Evolutionary conservation across 257 asterid species (phyloP).

Genomic region (Penstemon eatonii): DNA sequence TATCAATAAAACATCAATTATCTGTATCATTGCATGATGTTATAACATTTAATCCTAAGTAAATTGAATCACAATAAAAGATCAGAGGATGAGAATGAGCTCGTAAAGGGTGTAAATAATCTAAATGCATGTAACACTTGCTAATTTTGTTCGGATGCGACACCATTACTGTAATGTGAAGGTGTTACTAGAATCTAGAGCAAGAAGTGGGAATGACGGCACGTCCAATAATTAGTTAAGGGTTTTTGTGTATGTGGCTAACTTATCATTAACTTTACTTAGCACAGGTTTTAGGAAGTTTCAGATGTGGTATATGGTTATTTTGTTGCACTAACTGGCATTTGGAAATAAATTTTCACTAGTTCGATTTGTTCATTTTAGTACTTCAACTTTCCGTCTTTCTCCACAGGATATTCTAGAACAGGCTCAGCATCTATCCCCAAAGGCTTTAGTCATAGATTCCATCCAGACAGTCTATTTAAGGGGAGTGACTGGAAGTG

Average conservation of each 20-base stretch:
- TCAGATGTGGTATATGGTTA: conserved; percentile 1
- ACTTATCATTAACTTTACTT: conserved; percentile 14
- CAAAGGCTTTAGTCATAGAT: conserved; percentile 71
- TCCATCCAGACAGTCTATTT: conserved; percentile 95
- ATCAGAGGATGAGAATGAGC: conserved; percentile 6
- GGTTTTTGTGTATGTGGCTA: background rate
- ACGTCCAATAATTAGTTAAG: background rate
- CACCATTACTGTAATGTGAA: background rate
- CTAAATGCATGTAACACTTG: background rate
- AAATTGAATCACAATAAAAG: background rate
- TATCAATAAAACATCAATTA: background rate
- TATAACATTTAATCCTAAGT: background rate
- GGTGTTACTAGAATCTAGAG: background rate
- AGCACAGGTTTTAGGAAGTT: conserved; percentile 20
- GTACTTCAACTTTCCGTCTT: conserved; percentile 17
- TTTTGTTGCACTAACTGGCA: background rate
- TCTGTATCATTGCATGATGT: background rate
- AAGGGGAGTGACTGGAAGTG: conserved; percentile 77
- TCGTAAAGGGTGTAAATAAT: background rate
- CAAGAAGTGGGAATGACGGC: background rate
- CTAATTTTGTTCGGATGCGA: background rate
- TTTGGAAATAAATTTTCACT: conserved; percentile 1
- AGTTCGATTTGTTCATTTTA: conserved; percentile 15
- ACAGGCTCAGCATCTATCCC: conserved; percentile 65
- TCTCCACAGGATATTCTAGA: conserved; percentile 77